Evolutionary conservation across 306 rosid species (phyloP).

Genomic region (Begonia fuchsioides): DNA sequence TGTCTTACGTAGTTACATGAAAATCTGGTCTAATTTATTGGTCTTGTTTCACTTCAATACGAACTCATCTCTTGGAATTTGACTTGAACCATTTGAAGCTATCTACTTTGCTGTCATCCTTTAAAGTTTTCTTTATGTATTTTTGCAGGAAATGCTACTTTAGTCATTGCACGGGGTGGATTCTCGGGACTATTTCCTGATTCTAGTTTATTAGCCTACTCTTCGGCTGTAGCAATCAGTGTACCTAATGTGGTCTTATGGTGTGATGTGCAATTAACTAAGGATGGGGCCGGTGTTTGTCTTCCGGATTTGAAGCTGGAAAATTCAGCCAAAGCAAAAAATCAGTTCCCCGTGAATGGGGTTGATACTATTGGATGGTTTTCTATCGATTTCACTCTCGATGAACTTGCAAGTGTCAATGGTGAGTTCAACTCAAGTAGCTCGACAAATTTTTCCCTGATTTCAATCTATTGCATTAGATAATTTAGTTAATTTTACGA

Average conservation of each 20-base stretch:
- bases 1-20: no score
- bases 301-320: constrained; percentile 31
- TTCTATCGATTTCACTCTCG: constrained; percentile 32
- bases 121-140: background rate
- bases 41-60: no score
- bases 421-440: constrained; percentile 25
- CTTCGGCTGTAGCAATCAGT: constrained; percentile 10
- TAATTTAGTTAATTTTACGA: no score
- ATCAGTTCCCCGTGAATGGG: constrained; percentile 29
- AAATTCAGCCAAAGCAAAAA: constrained; percentile 18
- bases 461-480: no score
- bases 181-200: constrained; percentile 80
- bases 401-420: constrained; percentile 23
- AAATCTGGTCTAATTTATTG: no score
- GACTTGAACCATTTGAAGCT: no score
- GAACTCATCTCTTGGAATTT: no score
- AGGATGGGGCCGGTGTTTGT: constrained; percentile 65
- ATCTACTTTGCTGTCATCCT: no score
- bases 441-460: no score
- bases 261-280: constrained; percentile 88
- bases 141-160: constrained; percentile 50
- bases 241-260: constrained; percentile 21
- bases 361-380: constrained; percentile 35
- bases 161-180: constrained; percentile 74
- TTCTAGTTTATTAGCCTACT: constrained; percentile 36